Evolutionary conservation across 2,329 filamentous ascomycete species (phyloP), one percentile per base, ranked within the genome.

Genomic region (Zelopaecilomyces penicillatus): DNA sequence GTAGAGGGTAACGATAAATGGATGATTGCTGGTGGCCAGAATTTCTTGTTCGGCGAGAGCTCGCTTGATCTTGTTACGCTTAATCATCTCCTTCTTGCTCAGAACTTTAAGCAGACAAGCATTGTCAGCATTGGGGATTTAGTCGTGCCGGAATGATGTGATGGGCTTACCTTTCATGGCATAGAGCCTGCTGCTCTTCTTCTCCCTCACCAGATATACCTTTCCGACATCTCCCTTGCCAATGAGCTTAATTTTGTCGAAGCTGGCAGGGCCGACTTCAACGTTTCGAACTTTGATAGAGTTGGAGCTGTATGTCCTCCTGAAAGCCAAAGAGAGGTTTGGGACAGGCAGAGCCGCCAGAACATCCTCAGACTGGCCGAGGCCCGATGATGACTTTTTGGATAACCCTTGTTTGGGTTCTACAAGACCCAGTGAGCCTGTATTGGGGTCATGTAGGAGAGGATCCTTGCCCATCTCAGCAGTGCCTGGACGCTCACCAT

Each of bases 21-120:
- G 93, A 59, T 98, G 93, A 57, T 98, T 98, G 73, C 91, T 97
- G 36, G 93, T 98, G 6, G 93, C 93, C 43, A 98, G 73, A 53
- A 98, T 98, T 66, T 98, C 93, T 64, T 97, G 93, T 68, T 98
- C 93, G 33, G 93, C 93, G 55, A 98, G 75, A 10, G 93, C 93
- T 61, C 93, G 82, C 77, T 98, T 98, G 71, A 98, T 98, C 77
- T 98, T 98, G 75, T 98, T 98, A 47, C 93, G 85, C 73, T 98
- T 98, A 68, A 98, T 98, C 93, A 98, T 98, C 67, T 98, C 93
- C 74, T 97, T 96, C 70, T 98, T 98, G 76, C 90, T 97, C 66
- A 98, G 65, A 5, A 98, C 93, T 97, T 61, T 30, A 37, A 44
- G 39, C 39, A 31, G 43, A 27, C 27, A 19, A 10, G 9, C 30